phyloP scores from a whole-genome alignment of 345 rosid genomes.

The Arabidopsis arenosa region DNA sequence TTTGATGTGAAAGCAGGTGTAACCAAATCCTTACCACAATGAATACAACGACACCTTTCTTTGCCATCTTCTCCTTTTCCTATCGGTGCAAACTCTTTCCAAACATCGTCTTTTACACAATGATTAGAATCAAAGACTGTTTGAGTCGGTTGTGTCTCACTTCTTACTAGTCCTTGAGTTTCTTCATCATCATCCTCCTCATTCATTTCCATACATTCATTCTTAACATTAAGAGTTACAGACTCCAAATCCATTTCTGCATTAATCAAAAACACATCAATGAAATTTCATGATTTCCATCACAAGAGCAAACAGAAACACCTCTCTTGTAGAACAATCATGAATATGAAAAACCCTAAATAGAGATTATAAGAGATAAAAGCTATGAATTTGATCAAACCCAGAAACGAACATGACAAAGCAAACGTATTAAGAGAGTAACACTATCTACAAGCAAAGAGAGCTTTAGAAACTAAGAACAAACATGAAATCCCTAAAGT shows the following conservation, averaged over 20 bases:
- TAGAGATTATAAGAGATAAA: neutral
- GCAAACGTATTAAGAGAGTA: neutral
- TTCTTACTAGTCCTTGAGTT: neutral
- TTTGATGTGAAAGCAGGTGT: neutral
- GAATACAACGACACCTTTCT: constrained; percentile 7
- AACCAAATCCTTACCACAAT: neutral
- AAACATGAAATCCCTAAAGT: neutral
- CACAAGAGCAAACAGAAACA: no score
- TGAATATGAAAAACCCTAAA: neutral
- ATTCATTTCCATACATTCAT: neutral
- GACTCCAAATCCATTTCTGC: neutral
- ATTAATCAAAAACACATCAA: neutral
- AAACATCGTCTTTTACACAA: neutral
- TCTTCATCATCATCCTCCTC: neutral
- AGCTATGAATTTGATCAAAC: neutral
- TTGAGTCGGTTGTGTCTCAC: no score
- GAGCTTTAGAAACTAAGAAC: neutral
- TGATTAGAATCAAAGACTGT: neutral
- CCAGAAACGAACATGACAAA: no score
- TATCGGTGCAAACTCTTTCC: constrained; percentile 20
- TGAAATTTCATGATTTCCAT: no score
- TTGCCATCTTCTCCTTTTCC: constrained; percentile 5
- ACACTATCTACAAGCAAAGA: neutral
- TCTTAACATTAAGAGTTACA: constrained; percentile 4
- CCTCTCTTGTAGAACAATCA: no score